These are phyloP conservation scores for Begonia peltatifolia DNA, from an alignment of 306 rosid species.

Conservation along the genomic window DNA sequence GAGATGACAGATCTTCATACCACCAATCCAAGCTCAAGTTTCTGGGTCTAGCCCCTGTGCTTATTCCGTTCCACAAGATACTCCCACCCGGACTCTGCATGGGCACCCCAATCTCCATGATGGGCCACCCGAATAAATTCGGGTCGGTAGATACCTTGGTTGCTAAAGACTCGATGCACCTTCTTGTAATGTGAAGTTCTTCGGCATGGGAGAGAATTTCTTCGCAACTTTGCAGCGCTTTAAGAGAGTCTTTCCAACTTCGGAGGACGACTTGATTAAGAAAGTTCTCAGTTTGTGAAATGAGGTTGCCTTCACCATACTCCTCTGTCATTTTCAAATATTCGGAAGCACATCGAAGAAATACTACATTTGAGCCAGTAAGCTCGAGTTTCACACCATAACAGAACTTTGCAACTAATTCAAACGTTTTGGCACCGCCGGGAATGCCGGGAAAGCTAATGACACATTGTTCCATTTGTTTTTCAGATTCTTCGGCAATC, in stretches of 20 bases:
- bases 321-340: constrained; percentile 90
- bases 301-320: constrained; percentile 74
- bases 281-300: constrained; percentile 56
- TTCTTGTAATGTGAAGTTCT: constrained; percentile 58
- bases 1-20: constrained; percentile 63
- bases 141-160: constrained; percentile 84
- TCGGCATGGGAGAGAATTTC: constrained; percentile 50
- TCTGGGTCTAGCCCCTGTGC: constrained; percentile 92
- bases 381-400: constrained; percentile 95
- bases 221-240: constrained; percentile 74
- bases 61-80: constrained; percentile 96
- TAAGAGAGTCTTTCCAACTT: constrained; percentile 88
- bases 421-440: constrained; percentile 86
- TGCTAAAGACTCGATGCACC: constrained; percentile 90
- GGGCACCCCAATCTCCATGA: constrained; percentile 83
- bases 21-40: constrained; percentile 85
- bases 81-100: constrained; percentile 99
- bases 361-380: constrained; percentile 77
- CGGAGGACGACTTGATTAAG: constrained; percentile 69
- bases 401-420: constrained; percentile 89
- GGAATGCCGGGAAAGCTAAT: constrained; percentile 57
- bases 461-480: constrained; percentile 44
- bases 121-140: constrained; percentile 91
- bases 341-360: constrained; percentile 86
- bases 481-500: constrained; percentile 71